Evolutionary conservation across 768 basidiomycete genomes (phyloP).

Genomic region (Atractiella rhizophila): DNA sequence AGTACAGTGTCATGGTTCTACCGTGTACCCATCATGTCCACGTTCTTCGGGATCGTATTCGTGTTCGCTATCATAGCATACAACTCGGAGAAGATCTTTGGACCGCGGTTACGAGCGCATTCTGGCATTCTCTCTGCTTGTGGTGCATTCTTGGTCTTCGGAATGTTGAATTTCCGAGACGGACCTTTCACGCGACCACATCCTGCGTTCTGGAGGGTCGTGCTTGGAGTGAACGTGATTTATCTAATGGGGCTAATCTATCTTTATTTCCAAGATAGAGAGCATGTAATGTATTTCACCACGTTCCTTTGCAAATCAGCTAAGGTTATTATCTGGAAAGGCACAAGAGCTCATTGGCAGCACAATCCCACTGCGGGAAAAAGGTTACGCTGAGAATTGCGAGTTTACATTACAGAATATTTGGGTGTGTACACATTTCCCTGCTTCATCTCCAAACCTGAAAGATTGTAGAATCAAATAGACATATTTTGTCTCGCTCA

Average conservation of each 20-base stretch:
- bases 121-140: no score
- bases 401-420: slow-evolving; percentile 26
- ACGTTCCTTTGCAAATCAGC: slow-evolving; percentile 42
- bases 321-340: slow-evolving; percentile 58
- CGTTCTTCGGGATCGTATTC: no score
- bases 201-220: slow-evolving; percentile 30
- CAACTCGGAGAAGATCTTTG: no score
- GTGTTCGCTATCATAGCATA: no score
- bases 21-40: no score
- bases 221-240: slow-evolving; percentile 53
- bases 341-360: no score
- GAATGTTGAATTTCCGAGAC: slow-evolving; percentile 58
- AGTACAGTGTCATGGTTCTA: no score
- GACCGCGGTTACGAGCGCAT: no score
- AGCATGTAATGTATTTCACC: slow-evolving; percentile 32
- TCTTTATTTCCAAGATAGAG: slow-evolving; percentile 25
- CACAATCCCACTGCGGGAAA: slow-evolving; percentile 50
- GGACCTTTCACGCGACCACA: slow-evolving; percentile 72
- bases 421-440: neutral
- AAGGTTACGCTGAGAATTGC: slow-evolving; percentile 65
- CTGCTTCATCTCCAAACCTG: slow-evolving; percentile 12
- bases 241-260: slow-evolving; percentile 66
- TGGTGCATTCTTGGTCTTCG: slow-evolving; percentile 1
- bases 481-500: slow-evolving; percentile 74
- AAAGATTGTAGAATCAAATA: slow-evolving; percentile 39